These are phyloP conservation scores for Lanmaoa pseudosensibilis DNA, from an alignment of 768 basidiomycete genomes.

Conservation along the genomic window DNA sequence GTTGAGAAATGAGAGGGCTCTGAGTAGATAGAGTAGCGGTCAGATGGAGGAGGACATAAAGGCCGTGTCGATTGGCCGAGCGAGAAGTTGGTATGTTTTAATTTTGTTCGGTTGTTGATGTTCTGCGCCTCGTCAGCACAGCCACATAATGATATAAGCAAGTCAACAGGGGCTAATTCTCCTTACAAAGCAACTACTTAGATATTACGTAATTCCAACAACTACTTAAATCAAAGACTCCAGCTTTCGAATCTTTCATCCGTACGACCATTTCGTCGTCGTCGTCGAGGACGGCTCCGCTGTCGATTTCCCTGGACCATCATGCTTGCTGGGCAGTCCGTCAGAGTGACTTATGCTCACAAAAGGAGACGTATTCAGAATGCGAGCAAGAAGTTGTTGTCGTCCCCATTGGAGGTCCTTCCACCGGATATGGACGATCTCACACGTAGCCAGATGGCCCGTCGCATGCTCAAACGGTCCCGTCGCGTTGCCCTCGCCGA, in stretches of 20 bases:
- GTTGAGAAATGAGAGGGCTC: slow-evolving; percentile 1
- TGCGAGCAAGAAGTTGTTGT: slow-evolving; percentile 11
- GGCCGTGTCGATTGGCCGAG: slow-evolving; percentile 3
- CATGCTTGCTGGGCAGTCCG: slow-evolving; percentile 20
- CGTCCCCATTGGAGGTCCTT: slow-evolving; percentile 33
- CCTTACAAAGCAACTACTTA: too few species aligned
- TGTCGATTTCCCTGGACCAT: background rate
- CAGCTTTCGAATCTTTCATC: background rate
- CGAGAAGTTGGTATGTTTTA: background rate
- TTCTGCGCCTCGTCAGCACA: slow-evolving; percentile 5
- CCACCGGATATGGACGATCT: slow-evolving; percentile 32
- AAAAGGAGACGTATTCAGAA: slow-evolving; percentile 26
- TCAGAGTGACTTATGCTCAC: slow-evolving; percentile 34
- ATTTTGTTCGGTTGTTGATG: slow-evolving; percentile 10
- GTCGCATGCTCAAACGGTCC: slow-evolving; percentile 49
- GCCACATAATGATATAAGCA: slow-evolving; percentile 22
- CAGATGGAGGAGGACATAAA: slow-evolving; percentile 12
- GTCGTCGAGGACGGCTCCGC: background rate
- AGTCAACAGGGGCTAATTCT: background rate
- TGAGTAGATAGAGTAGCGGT: slow-evolving; percentile 7
- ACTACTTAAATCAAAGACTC: slow-evolving; percentile 1
- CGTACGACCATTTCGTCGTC: slow-evolving; percentile 2
- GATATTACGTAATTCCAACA: slow-evolving; percentile 7
- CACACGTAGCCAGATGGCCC: slow-evolving; percentile 41
- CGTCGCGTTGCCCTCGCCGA: slow-evolving; percentile 35